Conservation (phyloP, 2,329 filamentous ascomycete genomes). For the Fusarium sororula region DNA sequence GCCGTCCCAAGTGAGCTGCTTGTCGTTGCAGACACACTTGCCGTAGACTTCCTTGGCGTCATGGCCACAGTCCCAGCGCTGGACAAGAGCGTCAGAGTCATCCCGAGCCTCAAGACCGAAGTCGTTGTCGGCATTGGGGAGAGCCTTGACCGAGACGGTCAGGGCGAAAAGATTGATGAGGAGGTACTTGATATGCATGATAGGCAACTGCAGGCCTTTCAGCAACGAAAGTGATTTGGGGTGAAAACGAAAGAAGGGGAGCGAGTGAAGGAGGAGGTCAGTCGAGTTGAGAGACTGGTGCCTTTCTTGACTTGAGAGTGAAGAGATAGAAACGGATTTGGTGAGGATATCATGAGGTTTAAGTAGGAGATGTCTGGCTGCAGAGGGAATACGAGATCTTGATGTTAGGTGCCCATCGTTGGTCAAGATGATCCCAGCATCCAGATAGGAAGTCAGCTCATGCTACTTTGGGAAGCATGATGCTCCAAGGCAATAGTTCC, state of each 20-base stretch:
- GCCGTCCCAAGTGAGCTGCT: neutral
- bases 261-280: constrained; percentile 21
- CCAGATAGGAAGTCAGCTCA: constrained; percentile 32
- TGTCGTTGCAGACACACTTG: constrained; percentile 17
- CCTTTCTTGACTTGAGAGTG: constrained; percentile 34
- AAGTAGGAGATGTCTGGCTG: constrained; percentile 10
- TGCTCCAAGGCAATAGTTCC: constrained; percentile 23
- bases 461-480: constrained; percentile 24
- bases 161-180: constrained; percentile 31
- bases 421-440: neutral
- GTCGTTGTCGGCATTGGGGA: constrained; percentile 29
- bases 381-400: constrained; percentile 5
- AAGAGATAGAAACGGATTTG: neutral
- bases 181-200: constrained; percentile 35
- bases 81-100: constrained; percentile 8
- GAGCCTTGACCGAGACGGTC: constrained; percentile 33
- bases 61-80: constrained; percentile 12
- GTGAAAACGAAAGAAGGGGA: constrained; percentile 4
- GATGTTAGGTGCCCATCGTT: neutral
- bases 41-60: constrained; percentile 21
- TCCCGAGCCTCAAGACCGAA: constrained; percentile 30
- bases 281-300: constrained; percentile 17
- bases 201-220: constrained; percentile 31
- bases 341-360: constrained; percentile 22
- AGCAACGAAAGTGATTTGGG: constrained; percentile 12